Conservation (phyloP, 208 protist genomes). For the Trichomonas tenax region DNA sequence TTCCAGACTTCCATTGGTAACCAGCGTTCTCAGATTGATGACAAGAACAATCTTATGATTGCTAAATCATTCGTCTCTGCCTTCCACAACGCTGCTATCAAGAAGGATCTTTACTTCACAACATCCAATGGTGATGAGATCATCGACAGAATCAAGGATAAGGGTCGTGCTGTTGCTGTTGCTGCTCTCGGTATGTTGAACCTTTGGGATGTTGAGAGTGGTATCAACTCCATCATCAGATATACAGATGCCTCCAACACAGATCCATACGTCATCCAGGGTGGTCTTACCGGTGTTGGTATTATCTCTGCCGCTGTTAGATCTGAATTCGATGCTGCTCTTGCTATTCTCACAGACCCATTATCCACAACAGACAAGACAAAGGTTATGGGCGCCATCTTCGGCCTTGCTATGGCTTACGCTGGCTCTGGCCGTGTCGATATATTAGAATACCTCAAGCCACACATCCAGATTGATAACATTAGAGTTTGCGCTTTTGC, state of each 20-base stretch:
- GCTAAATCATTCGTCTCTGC: neutral
- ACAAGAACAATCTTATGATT: neutral
- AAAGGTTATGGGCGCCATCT: constrained; percentile 28
- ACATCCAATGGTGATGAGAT: neutral
- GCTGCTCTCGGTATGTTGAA: neutral
- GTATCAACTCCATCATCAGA: constrained; percentile 73
- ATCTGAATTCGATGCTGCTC: constrained; percentile 69
- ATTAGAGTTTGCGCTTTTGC: constrained; percentile 46
- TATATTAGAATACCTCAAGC: constrained; percentile 72
- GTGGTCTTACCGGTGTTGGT: constrained; percentile 74
- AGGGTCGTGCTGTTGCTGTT: neutral
- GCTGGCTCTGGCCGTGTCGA: constrained; percentile 72
- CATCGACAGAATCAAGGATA: neutral
- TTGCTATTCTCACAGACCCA: constrained; percentile 66
- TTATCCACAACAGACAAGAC: constrained; percentile 40
- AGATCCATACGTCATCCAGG: constrained; percentile 80
- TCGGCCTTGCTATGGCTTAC: constrained; percentile 85
- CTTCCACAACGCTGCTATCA: neutral
- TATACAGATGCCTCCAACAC: constrained; percentile 65
- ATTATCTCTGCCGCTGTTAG: constrained; percentile 49
- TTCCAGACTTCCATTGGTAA: neutral
- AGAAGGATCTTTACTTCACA: constrained; percentile 13
- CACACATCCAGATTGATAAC: constrained; percentile 49
- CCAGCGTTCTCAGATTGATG: neutral
- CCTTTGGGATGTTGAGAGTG: constrained; percentile 82